Conservation (phyloP, 2,329 filamentous ascomycete species). For the Pestalotiopsis sp. region DNA sequence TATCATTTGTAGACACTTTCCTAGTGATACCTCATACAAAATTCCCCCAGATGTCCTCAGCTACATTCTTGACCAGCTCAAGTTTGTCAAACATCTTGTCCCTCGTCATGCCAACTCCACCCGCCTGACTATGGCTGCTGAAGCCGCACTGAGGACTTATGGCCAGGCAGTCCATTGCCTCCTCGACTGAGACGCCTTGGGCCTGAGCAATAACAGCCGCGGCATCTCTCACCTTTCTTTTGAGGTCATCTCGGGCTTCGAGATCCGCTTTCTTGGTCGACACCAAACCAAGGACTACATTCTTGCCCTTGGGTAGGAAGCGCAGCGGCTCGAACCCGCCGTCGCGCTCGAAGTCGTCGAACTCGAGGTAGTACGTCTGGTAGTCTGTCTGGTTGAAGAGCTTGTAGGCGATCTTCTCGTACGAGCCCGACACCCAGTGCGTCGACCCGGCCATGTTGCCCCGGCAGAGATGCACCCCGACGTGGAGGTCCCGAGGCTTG, state of each 20-base stretch:
- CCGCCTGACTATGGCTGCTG: constrained; percentile 30
- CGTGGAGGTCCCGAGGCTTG: constrained; percentile 58
- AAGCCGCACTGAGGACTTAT: constrained; percentile 60
- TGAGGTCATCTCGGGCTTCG: constrained; percentile 47
- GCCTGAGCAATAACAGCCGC: constrained; percentile 62
- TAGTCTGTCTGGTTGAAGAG: constrained; percentile 51
- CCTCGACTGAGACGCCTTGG: constrained; percentile 51
- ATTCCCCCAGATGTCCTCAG: constrained; percentile 24
- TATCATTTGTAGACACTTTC: too few relatives aligned
- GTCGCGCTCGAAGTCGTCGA: constrained; percentile 49
- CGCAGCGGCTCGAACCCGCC: constrained; percentile 53
- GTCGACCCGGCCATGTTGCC: constrained; percentile 49
- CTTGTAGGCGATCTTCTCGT: constrained; percentile 52
- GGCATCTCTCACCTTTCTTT: constrained; percentile 44
- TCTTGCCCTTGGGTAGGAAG: constrained; percentile 49
- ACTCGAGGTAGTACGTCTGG: constrained; percentile 56
- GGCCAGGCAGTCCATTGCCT: constrained; percentile 57
- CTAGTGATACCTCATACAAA: not conserved
- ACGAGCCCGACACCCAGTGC: constrained; percentile 53
- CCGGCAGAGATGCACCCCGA: constrained; percentile 65
- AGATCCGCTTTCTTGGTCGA: constrained; percentile 51
- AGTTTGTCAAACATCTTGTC: constrained; percentile 32
- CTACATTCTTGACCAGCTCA: constrained; percentile 25
- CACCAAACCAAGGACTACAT: constrained; percentile 52
- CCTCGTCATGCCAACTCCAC: constrained; percentile 28